These are phyloP conservation scores for Fusarium lateritium DNA, from an alignment of 2,329 filamentous ascomycete species.

Conservation along the genomic window DNA sequence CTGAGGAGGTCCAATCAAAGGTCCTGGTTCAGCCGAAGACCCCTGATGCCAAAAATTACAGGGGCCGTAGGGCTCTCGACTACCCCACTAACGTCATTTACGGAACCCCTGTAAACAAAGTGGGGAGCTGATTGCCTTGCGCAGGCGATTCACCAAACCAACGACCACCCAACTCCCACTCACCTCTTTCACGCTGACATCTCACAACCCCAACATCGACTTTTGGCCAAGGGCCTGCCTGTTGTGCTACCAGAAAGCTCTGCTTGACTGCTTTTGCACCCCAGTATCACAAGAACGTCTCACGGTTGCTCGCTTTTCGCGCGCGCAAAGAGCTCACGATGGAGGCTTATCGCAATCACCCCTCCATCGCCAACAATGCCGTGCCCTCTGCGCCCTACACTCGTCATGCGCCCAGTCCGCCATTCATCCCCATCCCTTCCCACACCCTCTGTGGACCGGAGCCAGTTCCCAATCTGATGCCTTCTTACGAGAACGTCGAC, in stretches of 20 bases:
- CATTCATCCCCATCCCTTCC: conserved; percentile 60
- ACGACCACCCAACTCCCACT: conserved; percentile 15
- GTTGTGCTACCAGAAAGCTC: not conserved
- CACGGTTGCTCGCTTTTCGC: no score
- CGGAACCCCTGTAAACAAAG: conserved; percentile 20
- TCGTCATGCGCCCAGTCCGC: conserved; percentile 58
- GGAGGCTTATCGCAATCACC: conserved; percentile 17
- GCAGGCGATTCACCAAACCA: conserved; percentile 10
- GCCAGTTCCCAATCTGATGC: conserved; percentile 53
- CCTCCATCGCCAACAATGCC: conserved; percentile 33
- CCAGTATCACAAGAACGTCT: not conserved
- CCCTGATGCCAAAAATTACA: conserved; percentile 13
- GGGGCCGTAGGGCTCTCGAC: conserved; percentile 22
- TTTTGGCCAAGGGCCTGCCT: not conserved
- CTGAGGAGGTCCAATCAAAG: no score
- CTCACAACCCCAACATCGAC: conserved; percentile 9
- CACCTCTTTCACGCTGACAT: conserved; percentile 21
- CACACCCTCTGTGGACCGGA: conserved; percentile 11
- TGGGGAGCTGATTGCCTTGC: conserved; percentile 10
- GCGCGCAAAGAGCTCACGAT: conserved; percentile 10
- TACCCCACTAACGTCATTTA: conserved; percentile 38
- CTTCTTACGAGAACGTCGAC: conserved; percentile 59
- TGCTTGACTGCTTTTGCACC: not conserved
- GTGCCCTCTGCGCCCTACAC: conserved; percentile 55
- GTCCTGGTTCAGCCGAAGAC: not conserved